Base-by-base conservation (phyloP, 2,329 filamentous ascomycete genomes). In the Chaetomium olivaceum region DNA sequence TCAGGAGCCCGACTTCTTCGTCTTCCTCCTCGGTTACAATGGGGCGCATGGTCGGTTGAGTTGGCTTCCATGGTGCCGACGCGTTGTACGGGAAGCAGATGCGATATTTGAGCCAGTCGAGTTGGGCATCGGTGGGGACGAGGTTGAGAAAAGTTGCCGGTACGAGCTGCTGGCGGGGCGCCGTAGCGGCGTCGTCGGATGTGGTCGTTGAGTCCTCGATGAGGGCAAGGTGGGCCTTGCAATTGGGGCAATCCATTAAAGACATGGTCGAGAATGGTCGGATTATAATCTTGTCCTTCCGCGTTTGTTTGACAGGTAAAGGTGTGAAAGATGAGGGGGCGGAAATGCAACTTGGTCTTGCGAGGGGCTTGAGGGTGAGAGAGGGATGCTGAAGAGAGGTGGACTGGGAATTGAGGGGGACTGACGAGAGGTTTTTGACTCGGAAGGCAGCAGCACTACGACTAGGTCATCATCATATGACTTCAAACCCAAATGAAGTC, bases 21-120 rank as follows among this genome's bases (percentile, higher is more conserved):
- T 46, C 48, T 50, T 60, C 43, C 29, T 33, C 23, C 21, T 55
- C 31, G 48, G 48, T 21, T 33, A 61, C 33, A 29, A 54, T 19
- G 5, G 50, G 50, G 50, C 59, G 59, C 33, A 55, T 43, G 48
- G 59, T 61, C 48, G 59, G 48, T 21, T 55, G 48, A 14, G 21
- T 16, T 29, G 48, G 59, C 48, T 55, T 61, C 48, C 59, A 60
- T 51, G 4, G 2, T 50, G 12, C 3, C 14, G 33, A 27, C 31
- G 31, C 3, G 50, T n/a, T 29, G 27, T 3, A 55, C 14, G 50
- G 43, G 43, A 21, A 60, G 31, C 59, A 61, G 33, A 61, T 61
- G 50, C 46, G 8, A 6, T 55, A 16, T 33, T 55, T 61, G 48
- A 61, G 31, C 14, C 31, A 48, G 4, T 27, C 21, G 23, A 61